phyloP scores from a whole-genome alignment of 2,329 filamentous ascomycete species.

The Hypoxylon sp. region DNA sequence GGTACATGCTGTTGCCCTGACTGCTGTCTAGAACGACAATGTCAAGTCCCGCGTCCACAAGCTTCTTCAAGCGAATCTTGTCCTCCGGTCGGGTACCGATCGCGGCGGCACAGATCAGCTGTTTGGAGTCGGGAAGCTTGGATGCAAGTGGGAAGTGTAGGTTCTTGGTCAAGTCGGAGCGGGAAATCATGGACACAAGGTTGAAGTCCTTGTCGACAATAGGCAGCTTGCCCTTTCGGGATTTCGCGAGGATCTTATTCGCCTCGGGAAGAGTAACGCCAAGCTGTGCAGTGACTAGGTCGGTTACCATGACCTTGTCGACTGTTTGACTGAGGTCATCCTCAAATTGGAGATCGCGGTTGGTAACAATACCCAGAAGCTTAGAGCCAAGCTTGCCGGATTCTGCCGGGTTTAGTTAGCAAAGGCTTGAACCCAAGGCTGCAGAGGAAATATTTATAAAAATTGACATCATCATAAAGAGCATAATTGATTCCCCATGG shows the following conservation, averaged over 20 bases:
- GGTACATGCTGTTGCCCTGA: conserved; percentile 98
- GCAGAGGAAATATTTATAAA: conserved; percentile 19
- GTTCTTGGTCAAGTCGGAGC: conserved; percentile 99
- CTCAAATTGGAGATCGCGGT: conserved; percentile 98
- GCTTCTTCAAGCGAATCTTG: conserved; percentile 85
- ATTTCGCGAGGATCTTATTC: conserved; percentile 92
- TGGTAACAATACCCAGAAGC: conserved; percentile 96
- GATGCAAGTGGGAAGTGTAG: conserved; percentile 96
- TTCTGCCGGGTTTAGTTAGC: conserved; percentile 72
- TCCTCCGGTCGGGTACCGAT: conserved; percentile 97
- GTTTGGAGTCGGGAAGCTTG: conserved; percentile 96
- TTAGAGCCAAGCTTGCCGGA: conserved; percentile 93
- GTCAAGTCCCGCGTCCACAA: conserved; percentile 95
- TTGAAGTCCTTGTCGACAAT: conserved; percentile 89
- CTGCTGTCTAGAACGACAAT: conserved; percentile 96
- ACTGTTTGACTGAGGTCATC: conserved; percentile 79
- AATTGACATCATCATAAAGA: conserved; percentile 61
- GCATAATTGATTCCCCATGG: conserved; percentile 81
- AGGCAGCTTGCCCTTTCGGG: conserved; percentile 98
- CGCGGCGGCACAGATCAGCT: conserved; percentile 94
- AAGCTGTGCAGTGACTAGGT: conserved; percentile 87
- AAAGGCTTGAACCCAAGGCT: conserved; percentile 27
- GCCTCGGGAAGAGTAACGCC: conserved; percentile 90
- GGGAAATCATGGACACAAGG: conserved; percentile 90
- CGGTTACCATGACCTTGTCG: conserved; percentile 93